phyloP scores from a whole-genome alignment of 768 basidiomycete species.

The Panaeolus cyanescens region DNA sequence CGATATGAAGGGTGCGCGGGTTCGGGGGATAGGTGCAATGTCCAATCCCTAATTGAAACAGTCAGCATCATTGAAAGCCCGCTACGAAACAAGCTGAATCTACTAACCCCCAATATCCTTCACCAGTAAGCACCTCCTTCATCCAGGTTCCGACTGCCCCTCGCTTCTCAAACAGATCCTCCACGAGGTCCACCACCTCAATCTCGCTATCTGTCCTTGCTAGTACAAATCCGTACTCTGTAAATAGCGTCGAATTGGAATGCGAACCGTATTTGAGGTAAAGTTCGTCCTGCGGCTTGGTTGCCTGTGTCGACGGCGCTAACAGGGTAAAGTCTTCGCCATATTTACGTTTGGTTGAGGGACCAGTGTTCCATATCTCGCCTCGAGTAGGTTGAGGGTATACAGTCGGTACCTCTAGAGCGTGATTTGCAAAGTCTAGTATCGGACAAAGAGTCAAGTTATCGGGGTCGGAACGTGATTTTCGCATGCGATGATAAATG shows the following conservation, averaged over 20 bases:
- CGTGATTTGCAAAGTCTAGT: conserved; percentile 90
- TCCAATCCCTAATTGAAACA: conserved; percentile 67
- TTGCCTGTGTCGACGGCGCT: conserved; percentile 42
- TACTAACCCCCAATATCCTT: conserved; percentile 84
- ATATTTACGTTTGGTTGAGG: conserved; percentile 26
- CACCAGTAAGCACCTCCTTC: conserved; percentile 51
- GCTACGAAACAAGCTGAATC: neutral
- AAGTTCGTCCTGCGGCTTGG: conserved; percentile 63
- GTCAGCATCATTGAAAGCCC: neutral
- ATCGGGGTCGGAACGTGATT: conserved; percentile 54
- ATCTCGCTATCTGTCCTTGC: conserved; percentile 55
- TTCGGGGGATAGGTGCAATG: conserved; percentile 58
- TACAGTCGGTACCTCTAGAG: conserved; percentile 41
- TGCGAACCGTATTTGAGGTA: conserved; percentile 81
- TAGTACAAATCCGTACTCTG: conserved; percentile 87
- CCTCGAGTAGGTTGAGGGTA: conserved; percentile 37
- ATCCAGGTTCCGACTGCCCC: conserved; percentile 44
- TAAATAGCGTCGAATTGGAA: conserved; percentile 73
- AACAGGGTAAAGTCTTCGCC: conserved; percentile 53
- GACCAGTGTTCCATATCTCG: conserved; percentile 37
- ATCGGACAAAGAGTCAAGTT: conserved; percentile 89
- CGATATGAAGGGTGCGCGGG: conserved; percentile 82
- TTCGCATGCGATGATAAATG: conserved; percentile 67
- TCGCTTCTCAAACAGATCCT: conserved; percentile 48
- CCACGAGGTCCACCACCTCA: conserved; percentile 58